A percentile compares a stretch with the other conserved stretches of the same genome.
phyloP scores from a whole-genome alignment of 345 rosid species.

The Lepidium africanum region DNA sequence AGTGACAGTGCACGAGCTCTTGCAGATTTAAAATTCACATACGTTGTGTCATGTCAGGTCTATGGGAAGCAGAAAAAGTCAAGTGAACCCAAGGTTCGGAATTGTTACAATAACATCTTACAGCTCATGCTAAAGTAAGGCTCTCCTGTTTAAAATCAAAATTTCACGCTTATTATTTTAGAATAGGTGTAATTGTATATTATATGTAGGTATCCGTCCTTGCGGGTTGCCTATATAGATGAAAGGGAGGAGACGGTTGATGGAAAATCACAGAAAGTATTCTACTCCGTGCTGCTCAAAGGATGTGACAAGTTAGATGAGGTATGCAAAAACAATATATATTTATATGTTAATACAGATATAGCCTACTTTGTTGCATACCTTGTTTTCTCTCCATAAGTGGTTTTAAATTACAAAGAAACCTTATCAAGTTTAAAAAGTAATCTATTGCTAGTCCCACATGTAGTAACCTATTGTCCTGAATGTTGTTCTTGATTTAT shows the following conservation, averaged over 20 bases:
- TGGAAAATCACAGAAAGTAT: slow-evolving; percentile 45
- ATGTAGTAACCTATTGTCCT: neutral
- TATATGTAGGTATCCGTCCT: slow-evolving; percentile 65
- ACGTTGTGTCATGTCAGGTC: slow-evolving; percentile 94
- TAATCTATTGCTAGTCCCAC: neutral
- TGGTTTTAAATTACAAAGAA: neutral
- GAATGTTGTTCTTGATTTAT: slow-evolving; percentile 10
- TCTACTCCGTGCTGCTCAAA: slow-evolving; percentile 89
- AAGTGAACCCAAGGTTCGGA: slow-evolving; percentile 40
- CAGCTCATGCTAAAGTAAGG: slow-evolving; percentile 86
- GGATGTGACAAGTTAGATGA: slow-evolving; percentile 69
- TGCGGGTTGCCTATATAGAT: slow-evolving; percentile 92
- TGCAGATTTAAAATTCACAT: slow-evolving; percentile 86
- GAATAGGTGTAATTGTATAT: neutral
- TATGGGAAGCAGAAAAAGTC: slow-evolving; percentile 86
- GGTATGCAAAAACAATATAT: slow-evolving; percentile 35
- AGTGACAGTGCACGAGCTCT: slow-evolving; percentile 50
- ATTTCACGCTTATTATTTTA: neutral
- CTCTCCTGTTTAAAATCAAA: neutral
- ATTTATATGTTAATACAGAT: neutral
- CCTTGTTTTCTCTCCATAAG: neutral
- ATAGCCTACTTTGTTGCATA: neutral
- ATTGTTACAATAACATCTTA: slow-evolving; percentile 67
- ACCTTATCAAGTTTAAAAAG: neutral
- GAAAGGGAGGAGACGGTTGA: slow-evolving; percentile 60